Percentiles rank a stretch among this genome's conserved stretches.
Evolutionary conservation across 78 protist species (phyloP).

Genomic region (Dictyostelium discoideum): dicty_2.7 NC_007090.3:1867001-1867500

Average conservation of each 20-base stretch:
- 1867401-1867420: not conserved
- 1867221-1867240: not conserved
- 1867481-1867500: conserved; percentile 50
- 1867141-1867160: conserved; percentile 23
- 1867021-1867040: not conserved
- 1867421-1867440: conserved; percentile 16
- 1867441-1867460: conserved; percentile 11
- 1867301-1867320: conserved; percentile 25
- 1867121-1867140: conserved; percentile 64
- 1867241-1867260: too few species aligned
- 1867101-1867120: conserved; percentile 23
- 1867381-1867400: conserved; percentile 69
- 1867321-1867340: conserved; percentile 39
- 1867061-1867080: not conserved
- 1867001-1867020: conserved; percentile 39
- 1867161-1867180: conserved; percentile 34
- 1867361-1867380: conserved; percentile 41
- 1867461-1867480: not conserved
- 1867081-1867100: not conserved
- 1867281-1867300: too few species aligned
- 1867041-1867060: conserved; percentile 47
- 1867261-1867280: too few species aligned
- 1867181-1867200: not conserved
- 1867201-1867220: too few species aligned
- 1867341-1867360: conserved; percentile 62